A percentile compares a stretch with the other conserved stretches of the same genome.
These are phyloP conservation scores for Polyplosphaeria fusca DNA, from an alignment of 495 filamentous ascomycete genomes.

Conservation along the genomic window DNA sequence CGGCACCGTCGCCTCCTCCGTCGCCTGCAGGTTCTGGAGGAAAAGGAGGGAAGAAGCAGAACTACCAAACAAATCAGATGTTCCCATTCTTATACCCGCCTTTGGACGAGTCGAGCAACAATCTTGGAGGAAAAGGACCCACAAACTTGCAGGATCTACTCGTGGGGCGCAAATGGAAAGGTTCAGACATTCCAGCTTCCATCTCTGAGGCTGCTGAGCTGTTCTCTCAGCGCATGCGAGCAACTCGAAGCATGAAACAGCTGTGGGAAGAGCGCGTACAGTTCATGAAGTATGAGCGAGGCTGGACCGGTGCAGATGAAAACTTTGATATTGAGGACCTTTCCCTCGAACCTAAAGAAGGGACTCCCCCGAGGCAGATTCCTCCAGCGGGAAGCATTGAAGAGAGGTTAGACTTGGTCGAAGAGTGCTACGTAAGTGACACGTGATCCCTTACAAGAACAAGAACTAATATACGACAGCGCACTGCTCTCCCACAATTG, in stretches of 20 bases:
- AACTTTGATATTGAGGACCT: conserved; percentile 29
- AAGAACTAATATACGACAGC: conserved; percentile 46
- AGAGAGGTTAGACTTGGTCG: conserved; percentile 56
- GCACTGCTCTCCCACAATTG: conserved; percentile 71
- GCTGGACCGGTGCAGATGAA: conserved; percentile 54
- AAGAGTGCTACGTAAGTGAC: conserved; percentile 76
- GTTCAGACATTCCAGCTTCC: conserved; percentile 83
- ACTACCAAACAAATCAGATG: conserved; percentile 98
- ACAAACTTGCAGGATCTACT: conserved; percentile 71
- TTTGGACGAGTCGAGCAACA: conserved; percentile 74
- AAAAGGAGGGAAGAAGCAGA: conserved; percentile 96
- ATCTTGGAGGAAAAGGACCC: conserved; percentile 78
- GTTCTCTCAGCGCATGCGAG: conserved; percentile 83
- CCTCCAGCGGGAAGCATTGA: conserved; percentile 32
- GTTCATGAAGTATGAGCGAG: conserved; percentile 86
- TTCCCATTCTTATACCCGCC: conserved; percentile 98
- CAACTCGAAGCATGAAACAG: conserved; percentile 85
- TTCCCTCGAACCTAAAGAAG: conserved; percentile 44
- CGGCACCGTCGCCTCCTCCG: conserved; percentile 93
- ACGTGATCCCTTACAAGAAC: not conserved
- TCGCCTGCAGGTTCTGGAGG: conserved; percentile 83
- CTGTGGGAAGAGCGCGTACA: conserved; percentile 90
- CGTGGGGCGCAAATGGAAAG: conserved; percentile 81
- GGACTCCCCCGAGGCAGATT: conserved; percentile 8
- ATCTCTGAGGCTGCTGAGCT: conserved; percentile 94